Evolutionary conservation across 768 basidiomycete species (phyloP).

Genomic region (Multifurca ochricompacta): DNA sequence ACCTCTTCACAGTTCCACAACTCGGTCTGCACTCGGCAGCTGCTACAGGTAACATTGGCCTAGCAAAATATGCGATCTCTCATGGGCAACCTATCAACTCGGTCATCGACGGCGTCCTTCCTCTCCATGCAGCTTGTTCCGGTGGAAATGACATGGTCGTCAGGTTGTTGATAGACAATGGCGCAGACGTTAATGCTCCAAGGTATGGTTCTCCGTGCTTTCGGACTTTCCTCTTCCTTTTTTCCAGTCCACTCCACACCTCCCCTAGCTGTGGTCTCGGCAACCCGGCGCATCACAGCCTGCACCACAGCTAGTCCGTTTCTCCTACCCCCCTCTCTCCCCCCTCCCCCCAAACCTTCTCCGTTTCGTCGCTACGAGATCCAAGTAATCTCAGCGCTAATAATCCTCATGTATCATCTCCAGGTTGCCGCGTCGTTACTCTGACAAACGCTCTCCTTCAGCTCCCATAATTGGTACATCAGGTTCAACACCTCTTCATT

Average conservation of each 20-base stretch:
- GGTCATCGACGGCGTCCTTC: conserved; percentile 92
- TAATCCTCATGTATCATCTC: not conserved
- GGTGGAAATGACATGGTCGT: conserved; percentile 88
- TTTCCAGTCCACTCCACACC: not conserved
- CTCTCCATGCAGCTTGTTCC: conserved; percentile 89
- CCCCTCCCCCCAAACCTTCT: not conserved
- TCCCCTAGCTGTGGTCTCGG: not conserved
- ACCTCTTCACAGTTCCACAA: conserved; percentile 49
- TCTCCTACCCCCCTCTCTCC: not conserved
- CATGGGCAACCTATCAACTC: conserved; percentile 97
- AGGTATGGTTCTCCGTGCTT: conserved; percentile 45
- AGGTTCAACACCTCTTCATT: conserved; percentile 94
- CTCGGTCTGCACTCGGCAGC: conserved; percentile 74
- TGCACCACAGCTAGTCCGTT: not conserved
- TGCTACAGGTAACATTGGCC: conserved; percentile 80
- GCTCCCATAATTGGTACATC: conserved; percentile 70
- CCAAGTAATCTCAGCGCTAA: not conserved
- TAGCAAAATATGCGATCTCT: conserved; percentile 86
- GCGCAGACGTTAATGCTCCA: conserved; percentile 97
- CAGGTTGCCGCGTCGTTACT: conserved; percentile 69
- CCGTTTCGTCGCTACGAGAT: not conserved
- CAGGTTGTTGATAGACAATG: conserved; percentile 78
- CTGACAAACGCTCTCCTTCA: conserved; percentile 58
- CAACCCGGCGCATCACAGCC: not conserved
- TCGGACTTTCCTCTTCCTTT: not conserved